Base-by-base conservation (phyloP, 2,329 filamentous ascomycete genomes). In the Metarhizium rileyi region DNA sequence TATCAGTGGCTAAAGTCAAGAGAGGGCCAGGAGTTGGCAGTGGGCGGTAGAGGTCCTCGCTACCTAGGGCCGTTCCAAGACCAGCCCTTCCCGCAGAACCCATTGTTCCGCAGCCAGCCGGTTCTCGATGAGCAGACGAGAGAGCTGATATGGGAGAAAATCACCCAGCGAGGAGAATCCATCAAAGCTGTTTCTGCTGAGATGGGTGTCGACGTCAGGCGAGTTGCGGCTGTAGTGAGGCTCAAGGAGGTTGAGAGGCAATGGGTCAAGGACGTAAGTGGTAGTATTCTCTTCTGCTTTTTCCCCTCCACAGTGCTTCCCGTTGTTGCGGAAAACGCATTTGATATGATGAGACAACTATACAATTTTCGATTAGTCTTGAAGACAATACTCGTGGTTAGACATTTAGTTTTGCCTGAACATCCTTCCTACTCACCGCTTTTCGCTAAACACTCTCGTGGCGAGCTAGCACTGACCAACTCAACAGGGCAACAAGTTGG, bases 331-430 rank as follows among this genome's bases (percentile, higher is more conserved):
- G 16, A 46, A 4, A 12, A 43, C 44, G 22, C 28, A 18, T 45
- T 44, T 61, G 59, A 54, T 47, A 68, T 81, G 78, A 81, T 81
- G 78, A 69, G 61, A 80, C 63, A 66, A 70, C 87, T 78, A 52
- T 75, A 71, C 80, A 77, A 81, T 83, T 84, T 51, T 86, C 91
- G 91, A 96, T 97, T 95, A 96, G 91, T 97, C 91, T 95, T 94
- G 77, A 96, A 95, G 90, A 97, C 90, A 83, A 69, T 73, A 52
- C 66, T 82, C 76, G 83, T 93, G 88, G 87, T 96, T 91, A 91
- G 77, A 79, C 52, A 52, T 57, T 65, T 61, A 58, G 58, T 51
- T 53, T 59, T 63, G 61, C 60, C 49, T 53, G 52, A 49, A 51
- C 46, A 16, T 51, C 50, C 47, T 26, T 14, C 48, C 44, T 45